Base-by-base conservation (phyloP, 805 yeast species). In the Wickerhamiella occidentalis region DNA sequence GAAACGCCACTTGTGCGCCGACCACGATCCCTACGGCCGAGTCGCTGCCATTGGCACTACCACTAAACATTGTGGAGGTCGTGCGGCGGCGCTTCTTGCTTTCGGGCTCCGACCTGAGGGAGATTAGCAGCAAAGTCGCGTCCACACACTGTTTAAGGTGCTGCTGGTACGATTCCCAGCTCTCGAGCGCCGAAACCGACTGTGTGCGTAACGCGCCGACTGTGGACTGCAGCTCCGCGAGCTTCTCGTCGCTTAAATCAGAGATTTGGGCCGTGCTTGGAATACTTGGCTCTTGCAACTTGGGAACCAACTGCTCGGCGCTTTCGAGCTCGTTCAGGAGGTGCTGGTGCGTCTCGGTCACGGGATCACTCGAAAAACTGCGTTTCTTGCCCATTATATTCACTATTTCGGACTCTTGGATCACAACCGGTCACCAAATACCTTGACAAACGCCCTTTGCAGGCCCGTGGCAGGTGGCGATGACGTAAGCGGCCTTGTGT, bases 1-100 rank as follows among this genome's bases (percentile, higher is more conserved):
- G 80, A 68, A 81, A 90, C 1, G 96, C 97, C 0, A 92, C 96
- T 57, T 85, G 94, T 0, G 92, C 76, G 0, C 90, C 88, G 1
- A 82, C 67, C 1, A 61, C 56, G 4, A 58, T 80, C 5, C 19
- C 38, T 30, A 6, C 40, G 3, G 44, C 13, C 5, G 13, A 5
- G 5, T 25, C 38, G 19, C 19, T 33, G n/a, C 38, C 38, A 11
- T 15, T 15, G 19, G 38, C 19, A 11, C 15, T 11, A 6, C 38
- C 38, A 11, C 38, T 21, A 21, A 38, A 38, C 11, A 44, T 23
- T 21, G 48, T 33, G 15, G 43, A 46, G 8, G 49, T 45, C 5
- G 47, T 45, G 13, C 58, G 47, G 2, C 60, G 56, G 6, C 58
- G 56, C 18, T 54, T 54, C 29, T 51, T 38, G n/a, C 45, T 15